Evolutionary conservation across 345 rosid species (phyloP), one percentile per base, ranked within the genome.

Genomic region (Gynandropsis gynandra): DNA sequence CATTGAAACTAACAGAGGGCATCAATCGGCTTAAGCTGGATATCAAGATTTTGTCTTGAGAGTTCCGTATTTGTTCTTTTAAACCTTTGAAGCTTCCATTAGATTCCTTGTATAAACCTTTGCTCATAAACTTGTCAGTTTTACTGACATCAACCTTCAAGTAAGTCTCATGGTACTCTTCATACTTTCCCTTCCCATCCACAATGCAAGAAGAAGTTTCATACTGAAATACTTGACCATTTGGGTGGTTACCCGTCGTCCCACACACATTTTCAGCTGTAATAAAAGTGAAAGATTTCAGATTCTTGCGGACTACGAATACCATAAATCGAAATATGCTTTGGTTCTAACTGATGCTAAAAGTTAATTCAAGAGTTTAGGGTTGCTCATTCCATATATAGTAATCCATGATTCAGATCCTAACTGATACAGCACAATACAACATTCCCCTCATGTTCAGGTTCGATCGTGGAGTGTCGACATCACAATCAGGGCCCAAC

Each of bases 121-220:
- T 72, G 35, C 57, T 49, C 51, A 57, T 4, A 40, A 16, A 34
- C 47, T 61, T 65, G 7, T 73, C 72, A 4, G 59, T 1, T 56
- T 66, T 63, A 47, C 62, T 68, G 48, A 80, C 83, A 4, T 81
- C 84, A 34, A 73, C 57, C 72, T 77, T 79, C 67, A 76, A 47
- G 72, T 64, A 71, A 58, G 69, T 80, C 70, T 81, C 95, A 56
- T 61, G 71, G 62, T 65, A 77, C 15, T 73, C 86, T 59, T 81
- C 84, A 2, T 74, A 74, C 58, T 63, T 74, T n/a, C 65, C 61
- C 15, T 74, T 68, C 14, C 65, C 52, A 45, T 80, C 87, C 43
- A 73, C 63, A 27, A 69, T 51, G 51, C 76, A 57, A 0, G 81
- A 69, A 13, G 85, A 50, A 47, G 67, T 57, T 53, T 80, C 85